phyloP scores from a whole-genome alignment of 345 rosid genomes.

The Salix caprea region DNA sequence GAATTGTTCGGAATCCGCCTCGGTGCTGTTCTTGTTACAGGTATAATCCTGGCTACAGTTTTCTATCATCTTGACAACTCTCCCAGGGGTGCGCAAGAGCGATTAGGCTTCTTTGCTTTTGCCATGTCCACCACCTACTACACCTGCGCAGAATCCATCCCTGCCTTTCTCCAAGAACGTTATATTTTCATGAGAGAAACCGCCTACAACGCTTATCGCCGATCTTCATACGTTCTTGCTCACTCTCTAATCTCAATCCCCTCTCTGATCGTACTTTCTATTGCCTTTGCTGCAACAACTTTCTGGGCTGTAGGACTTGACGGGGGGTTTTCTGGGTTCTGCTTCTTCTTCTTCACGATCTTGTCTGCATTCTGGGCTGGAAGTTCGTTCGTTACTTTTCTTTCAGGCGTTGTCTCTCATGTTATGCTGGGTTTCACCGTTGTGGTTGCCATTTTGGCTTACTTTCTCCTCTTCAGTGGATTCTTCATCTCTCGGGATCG shows the following conservation, averaged over 20 bases:
- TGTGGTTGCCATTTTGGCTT: conserved; percentile 74
- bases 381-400: conserved; percentile 84
- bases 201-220: conserved; percentile 51
- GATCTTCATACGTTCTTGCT: conserved; percentile 87
- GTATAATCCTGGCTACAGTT: conserved; percentile 20
- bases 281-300: conserved; percentile 64
- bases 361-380: conserved; percentile 91
- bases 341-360: conserved; percentile 62
- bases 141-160: conserved; percentile 32
- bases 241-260: conserved; percentile 72
- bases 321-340: conserved; percentile 65
- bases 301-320: conserved; percentile 75
- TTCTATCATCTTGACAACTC: conserved; percentile 29
- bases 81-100: conserved; percentile 28
- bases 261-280: conserved; percentile 55
- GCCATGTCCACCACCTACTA: conserved; percentile 33
- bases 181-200: conserved; percentile 35
- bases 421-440: conserved; percentile 85
- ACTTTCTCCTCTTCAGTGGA: conserved; percentile 86
- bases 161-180: conserved; percentile 28
- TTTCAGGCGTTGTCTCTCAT: conserved; percentile 79
- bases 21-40: conserved; percentile 23
- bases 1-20: conserved; percentile 27
- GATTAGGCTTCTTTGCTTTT: conserved; percentile 27
- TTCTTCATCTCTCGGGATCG: conserved; percentile 81